These are phyloP conservation scores for Liriodendron chinense DNA, from an alignment of 164 flowering plant species.

Conservation along the genomic window DNA sequence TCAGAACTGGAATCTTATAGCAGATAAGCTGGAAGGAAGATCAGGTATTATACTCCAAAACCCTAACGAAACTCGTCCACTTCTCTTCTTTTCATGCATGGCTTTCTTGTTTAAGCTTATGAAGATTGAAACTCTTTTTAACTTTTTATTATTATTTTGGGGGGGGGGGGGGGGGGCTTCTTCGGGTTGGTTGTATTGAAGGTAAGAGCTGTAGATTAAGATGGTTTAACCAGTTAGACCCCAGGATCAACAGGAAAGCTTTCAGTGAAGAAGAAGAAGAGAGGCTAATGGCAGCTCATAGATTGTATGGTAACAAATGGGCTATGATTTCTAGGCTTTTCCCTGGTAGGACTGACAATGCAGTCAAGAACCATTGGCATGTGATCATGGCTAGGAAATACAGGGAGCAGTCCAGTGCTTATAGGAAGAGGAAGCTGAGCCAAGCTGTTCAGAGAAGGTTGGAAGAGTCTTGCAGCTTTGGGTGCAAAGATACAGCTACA, in stretches of 20 bases:
- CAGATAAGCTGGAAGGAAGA: conserved; percentile 72
- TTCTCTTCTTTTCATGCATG: no score
- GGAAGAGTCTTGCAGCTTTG: conserved; percentile 20
- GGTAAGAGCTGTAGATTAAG: conserved; percentile 80
- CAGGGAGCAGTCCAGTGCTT: conserved; percentile 64
- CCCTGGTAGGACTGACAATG: conserved; percentile 78
- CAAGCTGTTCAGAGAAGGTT: conserved; percentile 38
- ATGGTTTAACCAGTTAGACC: conserved; percentile 84
- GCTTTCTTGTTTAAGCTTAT: no score
- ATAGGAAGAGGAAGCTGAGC: conserved; percentile 38
- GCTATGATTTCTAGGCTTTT: conserved; percentile 82
- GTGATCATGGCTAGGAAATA: conserved; percentile 79
- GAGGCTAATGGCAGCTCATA: conserved; percentile 68
- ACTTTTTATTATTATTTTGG: no score
- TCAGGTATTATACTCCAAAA: conserved; percentile 38
- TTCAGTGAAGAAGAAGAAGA: conserved; percentile 77
- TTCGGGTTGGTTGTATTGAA: conserved; percentile 9
- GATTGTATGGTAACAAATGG: conserved; percentile 74
- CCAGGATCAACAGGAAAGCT: conserved; percentile 67
- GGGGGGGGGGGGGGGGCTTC: no score
- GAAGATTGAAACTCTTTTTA: no score
- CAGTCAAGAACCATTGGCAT: conserved; percentile 85
- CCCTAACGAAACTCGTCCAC: no score
- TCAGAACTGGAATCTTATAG: conserved; percentile 80
- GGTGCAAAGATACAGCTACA: conserved; percentile 13